These are phyloP conservation scores for Penicillium digitatum DNA, from an alignment of 2,329 filamentous ascomycete species.

Conservation along the genomic window DNA sequence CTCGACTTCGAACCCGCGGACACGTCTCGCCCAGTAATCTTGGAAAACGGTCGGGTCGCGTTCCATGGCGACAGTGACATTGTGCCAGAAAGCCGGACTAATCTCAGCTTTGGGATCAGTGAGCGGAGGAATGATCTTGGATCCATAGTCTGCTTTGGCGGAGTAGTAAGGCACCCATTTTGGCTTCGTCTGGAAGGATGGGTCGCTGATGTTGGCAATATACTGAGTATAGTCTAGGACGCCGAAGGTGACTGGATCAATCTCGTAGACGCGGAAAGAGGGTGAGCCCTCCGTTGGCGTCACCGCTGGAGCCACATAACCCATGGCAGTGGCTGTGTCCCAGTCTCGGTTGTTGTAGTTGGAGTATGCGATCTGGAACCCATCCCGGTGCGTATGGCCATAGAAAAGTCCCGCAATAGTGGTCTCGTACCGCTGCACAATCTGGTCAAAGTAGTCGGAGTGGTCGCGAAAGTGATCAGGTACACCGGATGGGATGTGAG, in stretches of 20 bases:
- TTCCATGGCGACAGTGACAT: conserved; percentile 51
- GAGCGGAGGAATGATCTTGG: conserved; percentile 43
- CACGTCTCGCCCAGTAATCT: conserved; percentile 48
- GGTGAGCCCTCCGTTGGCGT: conserved; percentile 55
- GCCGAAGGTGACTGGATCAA: conserved; percentile 56
- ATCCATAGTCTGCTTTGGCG: conserved; percentile 53
- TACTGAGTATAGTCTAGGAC: conserved; percentile 55
- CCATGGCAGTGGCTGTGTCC: conserved; percentile 48
- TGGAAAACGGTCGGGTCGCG: conserved; percentile 44
- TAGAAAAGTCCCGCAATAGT: conserved; percentile 57
- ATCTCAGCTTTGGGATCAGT: conserved; percentile 44
- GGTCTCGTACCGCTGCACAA: conserved; percentile 52
- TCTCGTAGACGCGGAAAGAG: conserved; percentile 56
- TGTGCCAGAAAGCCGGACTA: conserved; percentile 58
- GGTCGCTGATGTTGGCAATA: conserved; percentile 50
- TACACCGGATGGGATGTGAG: conserved; percentile 54
- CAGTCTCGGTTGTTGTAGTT: conserved; percentile 45
- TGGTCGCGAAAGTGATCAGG: conserved; percentile 52
- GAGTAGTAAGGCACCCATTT: conserved; percentile 57
- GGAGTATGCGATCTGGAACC: conserved; percentile 55
- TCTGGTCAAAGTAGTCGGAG: conserved; percentile 52
- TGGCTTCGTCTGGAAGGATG: conserved; percentile 47
- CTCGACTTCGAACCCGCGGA: conserved; percentile 45
- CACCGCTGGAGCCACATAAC: conserved; percentile 54
- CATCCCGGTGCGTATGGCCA: conserved; percentile 56